phyloP scores from a whole-genome alignment of 140 eudicot genomes.

The Anethum foeniculum region DNA sequence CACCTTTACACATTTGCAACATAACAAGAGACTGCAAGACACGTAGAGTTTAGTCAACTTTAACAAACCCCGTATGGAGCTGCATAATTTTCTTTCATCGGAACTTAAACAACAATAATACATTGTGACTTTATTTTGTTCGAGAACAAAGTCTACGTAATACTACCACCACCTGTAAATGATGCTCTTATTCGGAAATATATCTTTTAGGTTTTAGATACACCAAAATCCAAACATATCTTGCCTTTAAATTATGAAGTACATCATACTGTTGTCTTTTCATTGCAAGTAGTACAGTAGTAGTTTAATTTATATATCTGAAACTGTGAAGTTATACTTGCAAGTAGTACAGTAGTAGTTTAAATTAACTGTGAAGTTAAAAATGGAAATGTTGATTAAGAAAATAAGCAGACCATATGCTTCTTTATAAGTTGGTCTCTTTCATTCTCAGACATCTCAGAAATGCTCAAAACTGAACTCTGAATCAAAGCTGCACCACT shows the following conservation, averaged over 20 bases:
- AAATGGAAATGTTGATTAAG: neutral
- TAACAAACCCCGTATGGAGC: neutral
- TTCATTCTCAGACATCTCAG: constrained; percentile 73
- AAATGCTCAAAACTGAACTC: constrained; percentile 54
- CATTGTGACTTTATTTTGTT: neutral
- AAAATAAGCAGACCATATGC: constrained; percentile 57
- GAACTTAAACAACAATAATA: neutral
- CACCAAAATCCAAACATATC: neutral
- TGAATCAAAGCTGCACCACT: constrained; percentile 66
- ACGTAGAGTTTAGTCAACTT: neutral
- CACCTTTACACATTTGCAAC: neutral
- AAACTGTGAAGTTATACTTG: neutral
- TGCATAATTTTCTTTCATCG: neutral
- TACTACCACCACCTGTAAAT: neutral
- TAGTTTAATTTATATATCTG: neutral
- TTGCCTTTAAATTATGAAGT: neutral
- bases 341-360: neutral
- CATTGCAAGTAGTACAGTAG: neutral
- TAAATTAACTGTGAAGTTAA: neutral
- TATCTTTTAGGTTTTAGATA: neutral
- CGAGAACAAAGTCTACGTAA: neutral
- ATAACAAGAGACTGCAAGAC: neutral
- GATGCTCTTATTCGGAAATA: neutral
- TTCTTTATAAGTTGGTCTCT: constrained; percentile 82
- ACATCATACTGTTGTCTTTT: neutral